Base-by-base conservation (phyloP, 345 rosid species). In the Murraya koenigii region DNA sequence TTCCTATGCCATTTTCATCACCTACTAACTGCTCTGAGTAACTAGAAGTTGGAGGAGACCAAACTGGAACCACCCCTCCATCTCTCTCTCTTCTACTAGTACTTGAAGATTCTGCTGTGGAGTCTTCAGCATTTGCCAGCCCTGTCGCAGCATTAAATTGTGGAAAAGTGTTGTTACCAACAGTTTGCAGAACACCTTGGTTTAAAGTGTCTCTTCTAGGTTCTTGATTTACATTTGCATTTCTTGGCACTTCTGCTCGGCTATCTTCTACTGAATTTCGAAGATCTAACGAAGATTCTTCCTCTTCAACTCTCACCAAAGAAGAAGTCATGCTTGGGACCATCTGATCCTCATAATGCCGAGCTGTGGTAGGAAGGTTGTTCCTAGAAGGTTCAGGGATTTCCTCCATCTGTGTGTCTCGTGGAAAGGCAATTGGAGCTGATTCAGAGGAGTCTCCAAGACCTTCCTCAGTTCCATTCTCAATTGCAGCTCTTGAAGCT, bases 391-490 rank as follows among this genome's bases (percentile, higher is more conserved):
- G 82, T 80, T 92, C 94, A 28, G 79, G 82, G 82, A 69, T 85
- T 68, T 93, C 90, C 79, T 90, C 97, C 90, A 93, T 92, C 72
- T 69, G 82, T 61, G 77, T 79, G 83, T 95, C 98, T 79, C 87
- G 84, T n/a, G 97, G 98, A 80, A 96, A 91, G 6, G 93, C 91
- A 32, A 91, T 83, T 54, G 89, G 91, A 11, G 80, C 84, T n/a
- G 85, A 79, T 70, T 92, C 98, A 75, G 87, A 72, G 25, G 99
- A 96, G 80, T 96, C 99, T 69, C 98, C 99, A 41, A 96, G 97
- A 71, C 99, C 99, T 87, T 96, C 99, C 83, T 93, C 99, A 0
- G 93, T 90, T 73, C 98, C 98, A 44, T 93, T 93, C 87, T 92
- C 99, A 60, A 90, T 88, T 68, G 97, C 94, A 52, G 98, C 99